Base-by-base conservation (phyloP, 2,329 filamentous ascomycete species). In the Ophiobolus disseminans region DNA sequence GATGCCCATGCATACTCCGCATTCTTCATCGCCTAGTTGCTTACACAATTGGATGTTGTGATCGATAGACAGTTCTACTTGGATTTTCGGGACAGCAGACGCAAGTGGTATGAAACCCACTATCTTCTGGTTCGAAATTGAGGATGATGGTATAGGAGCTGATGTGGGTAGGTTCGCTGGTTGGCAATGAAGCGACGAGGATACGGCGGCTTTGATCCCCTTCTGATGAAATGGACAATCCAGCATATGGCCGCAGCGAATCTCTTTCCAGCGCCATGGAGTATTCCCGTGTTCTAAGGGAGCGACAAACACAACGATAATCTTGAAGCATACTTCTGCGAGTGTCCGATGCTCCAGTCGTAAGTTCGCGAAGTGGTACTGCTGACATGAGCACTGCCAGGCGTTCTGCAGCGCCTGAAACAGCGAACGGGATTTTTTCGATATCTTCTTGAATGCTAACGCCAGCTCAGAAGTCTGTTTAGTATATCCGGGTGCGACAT, bases 291-390 rank as follows among this genome's bases (percentile, higher is more conserved):
- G 14, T 5, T 16, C 5, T 8, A 11, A 11, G 10, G 23, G 23
- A 2, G 23, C 16, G 3, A 8, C 16, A 13, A 10, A 16, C 8
- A 20, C 30, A n/a, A 63, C 46, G 30, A 63, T 52, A 25, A 63
- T 41, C 20, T 62, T 55, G 35, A 63, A 63, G 36, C 45, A 55
- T 14, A 47, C 32, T 22, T 56, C 53, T 13, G 60, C 32, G 8
- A 56, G 35, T 39, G 50, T 62, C 0, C 57, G 58, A 53, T 63
- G 60, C 42, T 63, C 58, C 3, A 63, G 50, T 13, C 53, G 48
- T 13, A 63, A 44, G 36, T 58, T 60, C 7, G 58, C 58, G 35
- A 53, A 56, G 35, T 63, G 60, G 40, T 62, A 55, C 13, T 56
- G 50, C 43, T 50, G 47, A 44, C 60, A 64, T 2, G 52, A 53